phyloP scores from a whole-genome alignment of 2,329 filamentous ascomycete species.

The Sporothrix pallida region DNA sequence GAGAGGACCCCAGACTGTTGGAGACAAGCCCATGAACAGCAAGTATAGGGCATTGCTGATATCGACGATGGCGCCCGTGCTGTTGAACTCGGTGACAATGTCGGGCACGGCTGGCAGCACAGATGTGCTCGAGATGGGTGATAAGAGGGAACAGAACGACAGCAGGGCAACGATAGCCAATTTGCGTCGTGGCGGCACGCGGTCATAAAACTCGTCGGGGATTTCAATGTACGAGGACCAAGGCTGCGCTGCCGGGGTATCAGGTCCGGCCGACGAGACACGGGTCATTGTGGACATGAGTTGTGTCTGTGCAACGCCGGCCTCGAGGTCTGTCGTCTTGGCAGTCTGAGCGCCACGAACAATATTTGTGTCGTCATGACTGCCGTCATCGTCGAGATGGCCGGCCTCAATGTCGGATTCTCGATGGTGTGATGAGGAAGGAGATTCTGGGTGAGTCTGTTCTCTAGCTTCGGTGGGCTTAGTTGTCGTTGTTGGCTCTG shows the following conservation, averaged over 20 bases:
- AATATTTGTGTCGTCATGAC: slow-evolving; percentile 28
- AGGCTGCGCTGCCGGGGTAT: slow-evolving; percentile 41
- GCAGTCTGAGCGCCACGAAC: no score
- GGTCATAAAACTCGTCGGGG: slow-evolving; percentile 67
- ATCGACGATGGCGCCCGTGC: slow-evolving; percentile 68
- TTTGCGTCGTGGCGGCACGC: slow-evolving; percentile 67
- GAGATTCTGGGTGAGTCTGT: not conserved
- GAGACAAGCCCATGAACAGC: slow-evolving; percentile 71
- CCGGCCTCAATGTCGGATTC: not conserved
- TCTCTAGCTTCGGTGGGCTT: not conserved
- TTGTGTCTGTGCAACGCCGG: slow-evolving; percentile 20
- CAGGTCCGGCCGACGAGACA: slow-evolving; percentile 41
- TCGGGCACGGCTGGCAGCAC: slow-evolving; percentile 70
- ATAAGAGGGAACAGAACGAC: slow-evolving; percentile 76
- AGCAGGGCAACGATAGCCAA: slow-evolving; percentile 69
- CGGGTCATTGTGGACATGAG: slow-evolving; percentile 35
- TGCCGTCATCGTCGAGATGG: not conserved
- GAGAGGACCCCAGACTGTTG: slow-evolving; percentile 70
- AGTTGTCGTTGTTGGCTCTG: not conserved
- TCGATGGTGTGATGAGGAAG: not conserved
- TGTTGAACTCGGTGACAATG: slow-evolving; percentile 63
- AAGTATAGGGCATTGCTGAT: slow-evolving; percentile 72
- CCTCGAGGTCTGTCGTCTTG: not conserved
- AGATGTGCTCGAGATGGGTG: slow-evolving; percentile 71
- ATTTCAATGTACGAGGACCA: slow-evolving; percentile 47